A percentile compares a stretch with the other conserved stretches of the same genome.
Conservation (phyloP, 1,284 basidiomycete genomes). For the Singerocomus inundabilis region DNA sequence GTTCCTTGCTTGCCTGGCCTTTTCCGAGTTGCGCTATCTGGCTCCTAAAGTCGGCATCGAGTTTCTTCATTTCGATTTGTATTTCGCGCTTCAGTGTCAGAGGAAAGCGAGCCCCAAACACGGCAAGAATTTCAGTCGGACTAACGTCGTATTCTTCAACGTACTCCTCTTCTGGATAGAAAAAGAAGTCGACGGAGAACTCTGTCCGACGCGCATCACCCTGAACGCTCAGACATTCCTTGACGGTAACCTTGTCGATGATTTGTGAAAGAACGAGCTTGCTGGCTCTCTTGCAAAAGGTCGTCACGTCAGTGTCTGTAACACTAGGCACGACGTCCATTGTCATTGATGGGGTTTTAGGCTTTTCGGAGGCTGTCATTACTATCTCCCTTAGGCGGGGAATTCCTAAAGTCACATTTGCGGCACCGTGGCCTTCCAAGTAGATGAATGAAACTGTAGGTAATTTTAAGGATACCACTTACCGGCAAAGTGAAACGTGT, state of each 20-base stretch:
- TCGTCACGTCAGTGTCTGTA: slow-evolving; percentile 57
- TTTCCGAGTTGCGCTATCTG: slow-evolving; percentile 85
- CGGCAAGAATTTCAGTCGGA: slow-evolving; percentile 70
- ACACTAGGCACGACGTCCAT: slow-evolving; percentile 68
- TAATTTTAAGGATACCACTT: slow-evolving; percentile 27
- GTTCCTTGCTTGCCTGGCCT: slow-evolving; percentile 58
- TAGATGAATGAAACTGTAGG: slow-evolving; percentile 2
- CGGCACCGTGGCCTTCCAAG: slow-evolving; percentile 89
- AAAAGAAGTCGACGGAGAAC: slow-evolving; percentile 80
- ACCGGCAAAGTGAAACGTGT: slow-evolving; percentile 99
- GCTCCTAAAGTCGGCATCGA: slow-evolving; percentile 77
- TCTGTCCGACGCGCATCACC: slow-evolving; percentile 72
- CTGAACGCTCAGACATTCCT: slow-evolving; percentile 73
- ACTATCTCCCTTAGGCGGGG: slow-evolving; percentile 98
- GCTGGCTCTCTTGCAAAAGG: slow-evolving; percentile 91
- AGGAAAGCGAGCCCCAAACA: slow-evolving; percentile 79
- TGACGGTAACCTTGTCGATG: slow-evolving; percentile 83
- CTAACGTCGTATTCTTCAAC: slow-evolving; percentile 81
- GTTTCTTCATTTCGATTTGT: slow-evolving; percentile 81
- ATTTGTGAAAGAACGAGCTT: slow-evolving; percentile 88
- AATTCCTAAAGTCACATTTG: slow-evolving; percentile 99
- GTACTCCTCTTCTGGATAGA: slow-evolving; percentile 91
- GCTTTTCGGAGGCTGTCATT: slow-evolving; percentile 97
- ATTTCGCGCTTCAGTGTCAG: slow-evolving; percentile 87
- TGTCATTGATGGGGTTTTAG: slow-evolving; percentile 98